These are phyloP conservation scores for Telopea speciosissima DNA, from an alignment of 177 flowering plant species.

Conservation along the genomic window DNA sequence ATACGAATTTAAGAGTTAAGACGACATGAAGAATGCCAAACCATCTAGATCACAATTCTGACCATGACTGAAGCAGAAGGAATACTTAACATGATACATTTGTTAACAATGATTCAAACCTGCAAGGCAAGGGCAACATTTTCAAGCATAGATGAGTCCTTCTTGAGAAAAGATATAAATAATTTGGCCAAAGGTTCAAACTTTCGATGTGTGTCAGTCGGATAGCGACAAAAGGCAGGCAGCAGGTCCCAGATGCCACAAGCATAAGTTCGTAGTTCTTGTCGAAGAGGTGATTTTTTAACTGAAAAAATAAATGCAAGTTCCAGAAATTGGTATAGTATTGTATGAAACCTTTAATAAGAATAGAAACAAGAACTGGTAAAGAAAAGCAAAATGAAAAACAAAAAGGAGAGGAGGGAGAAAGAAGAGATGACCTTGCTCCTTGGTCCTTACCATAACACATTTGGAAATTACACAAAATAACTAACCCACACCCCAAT, in stretches of 20 bases:
- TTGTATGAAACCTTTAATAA: conserved; percentile 1
- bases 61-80: neutral
- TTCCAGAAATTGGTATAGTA: neutral
- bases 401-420: neutral
- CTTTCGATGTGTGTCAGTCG: conserved; percentile 49
- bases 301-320: conserved; percentile 33
- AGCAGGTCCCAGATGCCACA: conserved; percentile 59
- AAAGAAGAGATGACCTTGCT: neutral
- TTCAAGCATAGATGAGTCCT: conserved; percentile 49
- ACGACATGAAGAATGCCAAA: neutral
- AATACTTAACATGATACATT: neutral
- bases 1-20: neutral
- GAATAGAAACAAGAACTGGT: neutral
- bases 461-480: neutral
- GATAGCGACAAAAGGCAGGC: conserved; percentile 71
- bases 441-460: neutral
- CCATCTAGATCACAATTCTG: neutral
- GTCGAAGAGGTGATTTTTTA: conserved; percentile 39
- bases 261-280: conserved; percentile 54
- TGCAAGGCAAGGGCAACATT: conserved; percentile 52
- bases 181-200: conserved; percentile 40
- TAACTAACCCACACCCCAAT: neutral
- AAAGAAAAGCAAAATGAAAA: neutral
- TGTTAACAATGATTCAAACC: conserved; percentile 33
- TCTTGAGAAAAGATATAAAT: conserved; percentile 39